These are phyloP conservation scores for Kwoniella shandongensis DNA, from an alignment of 768 basidiomycete species.

Conservation along the genomic window DNA sequence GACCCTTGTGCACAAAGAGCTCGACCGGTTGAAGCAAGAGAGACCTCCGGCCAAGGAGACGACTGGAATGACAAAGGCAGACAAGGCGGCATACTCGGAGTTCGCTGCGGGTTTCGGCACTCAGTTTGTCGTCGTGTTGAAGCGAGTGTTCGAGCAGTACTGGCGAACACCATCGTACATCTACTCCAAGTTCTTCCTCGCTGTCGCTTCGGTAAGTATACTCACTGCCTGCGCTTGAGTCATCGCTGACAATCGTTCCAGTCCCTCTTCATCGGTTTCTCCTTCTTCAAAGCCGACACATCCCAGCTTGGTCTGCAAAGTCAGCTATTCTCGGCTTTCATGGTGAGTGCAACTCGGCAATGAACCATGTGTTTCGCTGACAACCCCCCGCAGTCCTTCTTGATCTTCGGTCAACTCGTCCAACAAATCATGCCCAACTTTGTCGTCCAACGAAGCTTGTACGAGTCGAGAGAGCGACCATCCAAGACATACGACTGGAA, in stretches of 20 bases:
- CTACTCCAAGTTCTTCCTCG: constrained; percentile 53
- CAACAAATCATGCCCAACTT: constrained; percentile 54
- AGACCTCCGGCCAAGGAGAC: constrained; percentile 54
- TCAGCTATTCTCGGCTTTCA: constrained; percentile 50
- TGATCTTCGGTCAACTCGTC: constrained; percentile 51
- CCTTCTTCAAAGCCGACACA: constrained; percentile 54
- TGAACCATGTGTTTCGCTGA: constrained; percentile 1
- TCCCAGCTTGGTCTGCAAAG: constrained; percentile 51
- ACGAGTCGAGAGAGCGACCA: constrained; percentile 53
- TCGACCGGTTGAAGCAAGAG: constrained; percentile 57
- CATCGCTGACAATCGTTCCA: constrained; percentile 1
- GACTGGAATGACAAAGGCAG: constrained; percentile 53
- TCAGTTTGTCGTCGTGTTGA: constrained; percentile 41
- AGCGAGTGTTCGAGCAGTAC: constrained; percentile 54
- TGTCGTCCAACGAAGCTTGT: constrained; percentile 50
- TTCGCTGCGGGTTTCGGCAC: constrained; percentile 40
- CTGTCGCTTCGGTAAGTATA: constrained; percentile 33
- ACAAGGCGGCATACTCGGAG: constrained; percentile 47
- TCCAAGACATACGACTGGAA: constrained; percentile 54
- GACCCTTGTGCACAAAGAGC: constrained; percentile 59
- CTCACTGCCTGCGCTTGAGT: too few species aligned
- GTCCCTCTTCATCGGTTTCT: constrained; percentile 51
- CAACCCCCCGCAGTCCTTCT: constrained; percentile 41
- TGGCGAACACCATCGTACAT: constrained; percentile 55
- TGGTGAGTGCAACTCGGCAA: constrained; percentile 20